Percentiles rank a stretch among this genome's conserved stretches.
Conservation (phyloP, 192 early-diverging fungal genomes). For the Geranomyces variabilis region DNA sequence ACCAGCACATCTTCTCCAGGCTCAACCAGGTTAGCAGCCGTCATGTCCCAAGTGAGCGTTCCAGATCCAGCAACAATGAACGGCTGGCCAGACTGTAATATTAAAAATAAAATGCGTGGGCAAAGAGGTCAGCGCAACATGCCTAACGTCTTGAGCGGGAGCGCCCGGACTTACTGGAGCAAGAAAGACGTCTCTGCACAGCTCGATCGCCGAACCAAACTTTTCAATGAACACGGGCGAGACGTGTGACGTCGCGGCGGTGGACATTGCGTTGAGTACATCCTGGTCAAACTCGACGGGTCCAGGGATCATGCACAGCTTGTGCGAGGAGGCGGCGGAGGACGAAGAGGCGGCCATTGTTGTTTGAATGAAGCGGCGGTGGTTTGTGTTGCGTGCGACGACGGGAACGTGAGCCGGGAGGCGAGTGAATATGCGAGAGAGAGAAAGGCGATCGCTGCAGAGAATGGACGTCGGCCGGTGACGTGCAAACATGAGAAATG, state of each 20-base stretch:
- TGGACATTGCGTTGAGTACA: constrained; percentile 80
- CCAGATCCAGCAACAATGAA: constrained; percentile 94
- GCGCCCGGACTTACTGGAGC: constrained; percentile 59
- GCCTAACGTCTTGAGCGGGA: constrained; percentile 1
- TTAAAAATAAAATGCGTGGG: background rate
- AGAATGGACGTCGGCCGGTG: too few species aligned
- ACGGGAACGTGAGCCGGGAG: too few species aligned
- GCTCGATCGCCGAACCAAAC: constrained; percentile 87
- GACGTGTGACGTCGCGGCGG: constrained; percentile 90
- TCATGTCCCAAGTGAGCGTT: constrained; percentile 98
- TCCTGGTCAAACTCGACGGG: constrained; percentile 93
- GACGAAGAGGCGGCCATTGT: constrained; percentile 12
- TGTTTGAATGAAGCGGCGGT: background rate
- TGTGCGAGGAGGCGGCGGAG: constrained; percentile 46
- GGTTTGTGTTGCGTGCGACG: too few species aligned
- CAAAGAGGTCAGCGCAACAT: background rate
- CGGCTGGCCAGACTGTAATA: constrained; percentile 78
- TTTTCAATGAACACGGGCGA: constrained; percentile 85
- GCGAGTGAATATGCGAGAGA: too few species aligned
- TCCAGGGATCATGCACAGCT: constrained; percentile 95
- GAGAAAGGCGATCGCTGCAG: too few species aligned
- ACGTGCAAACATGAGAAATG: too few species aligned
- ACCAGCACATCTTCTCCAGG: constrained; percentile 86
- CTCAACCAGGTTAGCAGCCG: constrained; percentile 87
- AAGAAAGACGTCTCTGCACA: constrained; percentile 77